A percentile compares a stretch with the other conserved stretches of the same genome.
phyloP scores from a whole-genome alignment of 75 land plant genomes.

The Ceratopteris richardii region DNA sequence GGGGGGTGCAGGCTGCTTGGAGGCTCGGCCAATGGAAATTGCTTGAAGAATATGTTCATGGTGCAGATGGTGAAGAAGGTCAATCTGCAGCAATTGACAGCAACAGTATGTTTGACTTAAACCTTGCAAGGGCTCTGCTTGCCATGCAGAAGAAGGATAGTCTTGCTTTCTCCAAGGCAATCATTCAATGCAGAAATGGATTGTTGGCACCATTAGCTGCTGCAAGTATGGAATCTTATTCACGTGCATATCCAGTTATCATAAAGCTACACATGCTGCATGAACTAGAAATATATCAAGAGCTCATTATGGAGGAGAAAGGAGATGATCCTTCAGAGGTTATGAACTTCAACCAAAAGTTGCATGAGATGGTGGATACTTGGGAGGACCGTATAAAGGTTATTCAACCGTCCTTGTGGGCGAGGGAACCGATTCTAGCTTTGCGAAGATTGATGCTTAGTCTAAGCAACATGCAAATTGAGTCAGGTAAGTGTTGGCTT shows the following conservation, averaged over 20 bases:
- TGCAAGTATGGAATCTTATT: conserved; percentile 99
- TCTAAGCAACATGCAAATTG: conserved; percentile 51
- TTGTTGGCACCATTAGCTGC: conserved; percentile 90
- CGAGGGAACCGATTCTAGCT: conserved; percentile 92
- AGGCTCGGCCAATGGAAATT: conserved; percentile 94
- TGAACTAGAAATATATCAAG: conserved; percentile 83
- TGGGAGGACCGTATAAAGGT: conserved; percentile 77
- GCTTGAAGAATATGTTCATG: conserved; percentile 78
- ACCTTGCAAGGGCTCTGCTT: conserved; percentile 82
- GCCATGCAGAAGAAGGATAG: conserved; percentile 79
- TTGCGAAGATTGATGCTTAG: conserved; percentile 75
- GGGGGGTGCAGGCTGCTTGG: conserved; percentile 98
- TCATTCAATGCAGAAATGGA: conserved; percentile 79
- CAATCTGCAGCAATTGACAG: conserved; percentile 33
- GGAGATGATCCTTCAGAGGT: conserved; percentile 26
- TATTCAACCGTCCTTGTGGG: conserved; percentile 91
- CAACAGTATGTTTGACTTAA: conserved; percentile 76
- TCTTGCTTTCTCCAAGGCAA: conserved; percentile 51
- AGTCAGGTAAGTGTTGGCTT: conserved; percentile 91
- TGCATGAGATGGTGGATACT: conserved; percentile 40
- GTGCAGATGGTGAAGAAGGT: conserved; percentile 47
- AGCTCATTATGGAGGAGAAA: conserved; percentile 25
- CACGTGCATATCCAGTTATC: conserved; percentile 86
- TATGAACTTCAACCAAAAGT: conserved; percentile 25
- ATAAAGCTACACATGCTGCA: conserved; percentile 92